Evolutionary conservation across 441 rosid genomes (phyloP), one percentile per base, ranked within the genome.

Genomic region (Adansonia grandidieri): DNA sequence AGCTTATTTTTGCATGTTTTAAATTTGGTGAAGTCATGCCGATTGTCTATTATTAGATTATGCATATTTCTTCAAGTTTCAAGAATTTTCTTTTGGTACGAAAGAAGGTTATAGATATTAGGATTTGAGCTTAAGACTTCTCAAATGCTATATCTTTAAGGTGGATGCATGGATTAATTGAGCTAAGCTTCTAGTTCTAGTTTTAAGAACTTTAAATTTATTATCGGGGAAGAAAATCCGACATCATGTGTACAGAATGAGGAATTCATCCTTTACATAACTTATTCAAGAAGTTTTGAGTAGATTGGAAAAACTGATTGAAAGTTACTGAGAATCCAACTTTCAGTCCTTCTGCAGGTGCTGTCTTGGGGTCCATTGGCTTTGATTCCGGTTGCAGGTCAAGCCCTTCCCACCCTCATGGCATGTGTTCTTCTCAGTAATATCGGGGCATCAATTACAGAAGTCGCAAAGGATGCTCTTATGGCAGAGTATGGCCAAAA

Each of bases 391-490:
- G 81, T 78, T 80, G 90, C 89, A 19, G 79, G 89, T 19, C 78
- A 86, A 80, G 88, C 86, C 70, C 94, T 94, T 85, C 91, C 93
- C 19, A 81, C 82, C 51, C 87, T 92, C 42, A 78, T 94, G 82
- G 84, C 89, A 15, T 88, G 86, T 79, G 91, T 89, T 50, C 85
- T 94, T 74, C 88, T 92, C 7, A 80, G 98, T 74, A 94, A 94
- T 84, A 84, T 90, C 13, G 98, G 98, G 9, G 96, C 96, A 57
- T 90, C 98, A 22, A 82, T 94, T 44, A 84, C 89, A 15, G 97
- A 94, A 87, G 98, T 94, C 15, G 93, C 94, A 6, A 85, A 88
- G 48, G 98, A 94, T 72, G 98, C 98, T 79, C 91, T 94, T 60
- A 91, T 94, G 44, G 91, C 97, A 50, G 98, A 92, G 77, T 92